Evolutionary conservation across 2,329 filamentous ascomycete genomes (phyloP), one percentile per base, ranked within the genome.

Genomic region (Botryosphaeria agaves): DNA sequence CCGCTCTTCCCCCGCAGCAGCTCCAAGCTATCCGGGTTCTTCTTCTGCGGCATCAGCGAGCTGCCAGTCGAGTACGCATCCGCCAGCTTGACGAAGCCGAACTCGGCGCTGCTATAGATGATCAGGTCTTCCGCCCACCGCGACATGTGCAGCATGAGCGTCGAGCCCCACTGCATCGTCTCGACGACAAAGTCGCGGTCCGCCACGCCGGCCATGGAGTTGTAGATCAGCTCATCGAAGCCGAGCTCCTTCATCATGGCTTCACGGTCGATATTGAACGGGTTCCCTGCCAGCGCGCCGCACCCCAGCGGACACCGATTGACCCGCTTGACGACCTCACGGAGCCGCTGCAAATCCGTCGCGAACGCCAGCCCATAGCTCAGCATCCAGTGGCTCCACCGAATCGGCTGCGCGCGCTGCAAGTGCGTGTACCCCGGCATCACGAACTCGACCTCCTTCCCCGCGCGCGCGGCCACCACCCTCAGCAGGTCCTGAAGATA

Each of bases 401-500:
- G 64, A 41, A 92, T 72, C 1, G 82, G 81, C 55, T 80, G 69
- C 3, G 81, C 81, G 31, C 80, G 75, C 57, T 92, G 83, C 20
- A 89, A 58, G 54, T 92, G 83, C 9, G 82, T 91, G 57, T 92
- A 92, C 3, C 80, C 80, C 1, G 83, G 83, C 78, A 92, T 89
- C 45, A 91, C 52, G 39, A 71, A 64, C 41, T 80, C 75, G 38
- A 85, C 73, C 44, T 89, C 79, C 20, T 61, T 55, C 62, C 83
- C 77, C 2, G 82, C 79, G 17, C 81, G 69, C 28, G 61, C 58
- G 20, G 72, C 66, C 9, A 75, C 69, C 28, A 84, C 76, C 44
- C 69, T 62, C 24, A 93, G 59, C 41, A 92, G 68, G 32, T 70
- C 66, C 26, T 71, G 61, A 4, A 93, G 63, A 42, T 74, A 71